Evolutionary conservation across 2,329 filamentous ascomycete species (phyloP), one percentile per base, ranked within the genome.

Genomic region (Fusarium fracticaudum): DNA sequence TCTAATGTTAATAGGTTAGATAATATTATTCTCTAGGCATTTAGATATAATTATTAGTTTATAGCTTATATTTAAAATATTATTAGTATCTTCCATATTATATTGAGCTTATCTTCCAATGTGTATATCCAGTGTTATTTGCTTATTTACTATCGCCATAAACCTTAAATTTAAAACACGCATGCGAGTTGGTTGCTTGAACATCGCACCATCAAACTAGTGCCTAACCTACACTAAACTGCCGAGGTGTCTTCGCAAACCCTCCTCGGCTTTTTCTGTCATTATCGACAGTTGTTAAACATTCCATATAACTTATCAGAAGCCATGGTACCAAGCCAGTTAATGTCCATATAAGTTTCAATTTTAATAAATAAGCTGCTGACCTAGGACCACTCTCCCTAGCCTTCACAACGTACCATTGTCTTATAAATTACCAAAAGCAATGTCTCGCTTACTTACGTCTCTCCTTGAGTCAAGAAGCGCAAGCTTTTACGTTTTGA

Each of bases 331-430:
- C 6, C 14, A 5, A 43, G 6, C 10, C 9, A 11, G 22, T n/a
- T 11, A 2, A 43, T 43, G 22, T 14, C 8, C 6, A n/a, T 7
- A 43, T 11, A 15, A 17, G 1, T 10, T n/a, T 43, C 14, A 17
- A n/a, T 43, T n/a, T 43, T 15, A 6, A n/a, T 7, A 3, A 2
- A 17, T 10, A n/a, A 18, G 14, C 22, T n/a, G 4, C n/a, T n/a
- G 6, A 0, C 8, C n/a, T 3, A 17, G 14, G 14, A 43, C 41
- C 5, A 5, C 8, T 22, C 13, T n/a, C 20, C 20, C 20, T 8
- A 6, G 11, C 20, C 20, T 3, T 7, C 12, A 13, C 1, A n/a
- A n/a, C 8, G 1, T 1, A 1, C n/a, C 1, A n/a, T 41, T 9
- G 8, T n/a, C 13, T n/a, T 15, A n/a, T 1, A 18, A 20, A n/a